Conservation (phyloP, 2,329 filamentous ascomycete genomes). For the Botrytis squamosa region DNA sequence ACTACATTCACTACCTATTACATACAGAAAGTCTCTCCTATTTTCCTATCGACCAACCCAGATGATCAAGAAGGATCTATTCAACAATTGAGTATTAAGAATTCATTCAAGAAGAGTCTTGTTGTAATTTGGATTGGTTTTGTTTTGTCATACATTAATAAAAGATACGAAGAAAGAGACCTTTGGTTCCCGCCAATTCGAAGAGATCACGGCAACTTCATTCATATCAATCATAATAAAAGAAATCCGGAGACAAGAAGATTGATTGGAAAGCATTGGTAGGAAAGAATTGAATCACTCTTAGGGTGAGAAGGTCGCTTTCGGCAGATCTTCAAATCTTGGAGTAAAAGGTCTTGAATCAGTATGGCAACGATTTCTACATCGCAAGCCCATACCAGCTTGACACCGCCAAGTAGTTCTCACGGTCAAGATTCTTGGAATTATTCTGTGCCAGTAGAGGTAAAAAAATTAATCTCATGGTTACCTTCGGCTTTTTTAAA, state of each 20-base stretch:
- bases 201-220: neutral
- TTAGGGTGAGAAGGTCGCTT: neutral
- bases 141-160: neutral
- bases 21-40: constrained; percentile 17
- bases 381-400: constrained; percentile 37
- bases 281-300: neutral
- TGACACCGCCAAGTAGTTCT: constrained; percentile 39
- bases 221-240: neutral
- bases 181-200: neutral
- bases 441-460: constrained; percentile 35
- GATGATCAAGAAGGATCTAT: neutral
- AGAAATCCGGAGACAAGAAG: neutral
- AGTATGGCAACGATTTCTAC: constrained; percentile 41
- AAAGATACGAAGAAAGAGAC: neutral
- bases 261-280: neutral
- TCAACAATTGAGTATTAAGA: neutral
- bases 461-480: constrained; percentile 29
- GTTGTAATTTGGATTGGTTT: neutral
- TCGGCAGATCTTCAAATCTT: neutral
- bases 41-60: constrained; percentile 13
- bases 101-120: neutral
- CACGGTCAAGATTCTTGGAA: constrained; percentile 37
- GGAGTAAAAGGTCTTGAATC: neutral
- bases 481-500: neutral
- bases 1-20: constrained; percentile 13